These are phyloP conservation scores for Lumnitzera racemosa DNA, from an alignment of 345 rosid genomes.

Conservation along the genomic window DNA sequence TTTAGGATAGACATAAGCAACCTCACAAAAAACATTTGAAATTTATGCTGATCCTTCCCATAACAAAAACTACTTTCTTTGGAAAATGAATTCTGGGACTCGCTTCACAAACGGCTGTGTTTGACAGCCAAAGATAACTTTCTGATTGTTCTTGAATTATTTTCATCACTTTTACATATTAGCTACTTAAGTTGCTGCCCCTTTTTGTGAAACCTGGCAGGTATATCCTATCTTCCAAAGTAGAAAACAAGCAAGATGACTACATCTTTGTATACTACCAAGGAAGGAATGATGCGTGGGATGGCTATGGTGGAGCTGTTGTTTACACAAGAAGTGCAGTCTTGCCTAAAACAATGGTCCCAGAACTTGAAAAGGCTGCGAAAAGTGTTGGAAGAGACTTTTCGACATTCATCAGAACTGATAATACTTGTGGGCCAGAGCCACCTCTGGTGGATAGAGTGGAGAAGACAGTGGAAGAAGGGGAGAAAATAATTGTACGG, in stretches of 20 bases:
- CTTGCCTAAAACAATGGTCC: conserved; percentile 64
- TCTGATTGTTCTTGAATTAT: background rate
- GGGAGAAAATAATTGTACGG: conserved; percentile 51
- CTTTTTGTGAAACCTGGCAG: conserved; percentile 21
- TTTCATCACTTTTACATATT: background rate
- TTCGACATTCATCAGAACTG: conserved; percentile 50
- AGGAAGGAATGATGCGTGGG: conserved; percentile 95
- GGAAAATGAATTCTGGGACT: too few relatives aligned
- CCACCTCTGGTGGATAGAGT: conserved; percentile 86
- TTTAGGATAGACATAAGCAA: too few relatives aligned
- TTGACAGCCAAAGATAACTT: background rate
- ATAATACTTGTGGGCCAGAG: conserved; percentile 86
- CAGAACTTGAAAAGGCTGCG: conserved; percentile 76
- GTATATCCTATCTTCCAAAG: conserved; percentile 80
- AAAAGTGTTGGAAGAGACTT: conserved; percentile 80
- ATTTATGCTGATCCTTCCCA: too few relatives aligned
- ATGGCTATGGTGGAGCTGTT: conserved; percentile 95
- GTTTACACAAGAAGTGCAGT: conserved; percentile 80
- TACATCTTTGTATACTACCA: conserved; percentile 80
- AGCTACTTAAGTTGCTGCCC: background rate
- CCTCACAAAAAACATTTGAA: too few relatives aligned
- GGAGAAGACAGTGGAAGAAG: conserved; percentile 89
- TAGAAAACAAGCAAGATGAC: conserved; percentile 63
- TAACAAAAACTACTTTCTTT: too few relatives aligned
- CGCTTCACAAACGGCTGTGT: too few relatives aligned